Percentiles rank a stretch among this genome's conserved stretches.
Conservation (phyloP, 257 asterid genomes). For the Oldenlandia corymbosa region DNA sequence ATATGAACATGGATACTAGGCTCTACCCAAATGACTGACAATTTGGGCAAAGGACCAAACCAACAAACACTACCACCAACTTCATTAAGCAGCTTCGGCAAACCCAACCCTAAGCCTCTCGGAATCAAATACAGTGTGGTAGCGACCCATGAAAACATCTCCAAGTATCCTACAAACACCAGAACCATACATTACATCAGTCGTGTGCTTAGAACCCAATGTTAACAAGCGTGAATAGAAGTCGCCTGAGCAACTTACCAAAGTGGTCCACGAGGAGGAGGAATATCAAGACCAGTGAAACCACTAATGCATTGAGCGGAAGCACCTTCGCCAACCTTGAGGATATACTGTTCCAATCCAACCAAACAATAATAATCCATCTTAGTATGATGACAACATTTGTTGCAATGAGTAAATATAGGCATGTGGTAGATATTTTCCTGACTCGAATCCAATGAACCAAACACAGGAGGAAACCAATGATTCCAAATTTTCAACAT, state of each 20-base stretch:
- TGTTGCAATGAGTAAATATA: too few relatives aligned
- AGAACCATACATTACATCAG: too few relatives aligned
- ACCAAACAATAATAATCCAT: background rate
- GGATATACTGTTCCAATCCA: constrained; percentile 56
- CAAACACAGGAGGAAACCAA: too few relatives aligned
- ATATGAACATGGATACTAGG: background rate
- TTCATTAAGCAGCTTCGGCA: constrained; percentile 81
- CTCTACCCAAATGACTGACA: too few relatives aligned
- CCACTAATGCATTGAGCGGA: constrained; percentile 93
- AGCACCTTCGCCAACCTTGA: constrained; percentile 83
- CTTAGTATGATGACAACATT: too few relatives aligned
- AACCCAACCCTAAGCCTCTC: constrained; percentile 77
- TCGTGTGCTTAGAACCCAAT: too few relatives aligned
- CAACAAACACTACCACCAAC: too few relatives aligned
- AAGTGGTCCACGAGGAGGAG: constrained; percentile 99
- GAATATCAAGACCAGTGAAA: constrained; percentile 75
- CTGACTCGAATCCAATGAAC: too few relatives aligned
- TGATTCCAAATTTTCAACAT: too few relatives aligned
- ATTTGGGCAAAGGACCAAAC: too few relatives aligned
- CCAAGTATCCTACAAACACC: constrained; percentile 89
- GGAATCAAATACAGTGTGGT: constrained; percentile 82
- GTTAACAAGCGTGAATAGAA: too few relatives aligned
- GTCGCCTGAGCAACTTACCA: constrained; percentile 43
- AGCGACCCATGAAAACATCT: constrained; percentile 91
- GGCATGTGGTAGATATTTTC: too few relatives aligned